Percentiles rank a stretch among this genome's conserved stretches.
Evolutionary conservation across 1,284 basidiomycete genomes (phyloP).

Genomic region (Boletus hoseneyae): DNA sequence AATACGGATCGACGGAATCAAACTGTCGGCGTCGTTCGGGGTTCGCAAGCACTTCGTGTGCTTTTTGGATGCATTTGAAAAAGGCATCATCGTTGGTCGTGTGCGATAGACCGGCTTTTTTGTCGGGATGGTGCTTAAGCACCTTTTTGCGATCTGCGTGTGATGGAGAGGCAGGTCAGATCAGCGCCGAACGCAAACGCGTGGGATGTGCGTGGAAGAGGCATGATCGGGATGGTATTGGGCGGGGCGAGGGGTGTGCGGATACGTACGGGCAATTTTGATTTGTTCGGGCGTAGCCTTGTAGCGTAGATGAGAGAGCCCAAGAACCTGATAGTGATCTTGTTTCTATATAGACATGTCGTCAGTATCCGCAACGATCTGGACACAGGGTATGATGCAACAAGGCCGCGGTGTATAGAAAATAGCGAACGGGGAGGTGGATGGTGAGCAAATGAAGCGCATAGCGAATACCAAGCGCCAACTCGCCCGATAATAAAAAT

Average conservation of each 20-base stretch:
- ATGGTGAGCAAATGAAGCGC: background rate
- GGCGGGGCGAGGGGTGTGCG: slow-evolving; percentile 6
- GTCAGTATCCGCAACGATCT: slow-evolving; percentile 8
- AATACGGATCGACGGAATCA: slow-evolving; percentile 90
- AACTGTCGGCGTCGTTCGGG: slow-evolving; percentile 90
- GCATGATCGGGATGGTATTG: slow-evolving; percentile 10
- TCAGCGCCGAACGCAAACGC: background rate
- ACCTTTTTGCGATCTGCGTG: slow-evolving; percentile 94
- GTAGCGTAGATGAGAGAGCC: slow-evolving; percentile 88
- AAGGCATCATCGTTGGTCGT: slow-evolving; percentile 93
- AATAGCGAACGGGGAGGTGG: background rate
- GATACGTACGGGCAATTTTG: slow-evolving; percentile 86
- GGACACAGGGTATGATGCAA: background rate
- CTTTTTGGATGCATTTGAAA: slow-evolving; percentile 99
- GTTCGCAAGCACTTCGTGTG: slow-evolving; percentile 88
- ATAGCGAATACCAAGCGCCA: background rate
- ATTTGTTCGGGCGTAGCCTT: slow-evolving; percentile 90
- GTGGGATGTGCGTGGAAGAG: slow-evolving; percentile 1
- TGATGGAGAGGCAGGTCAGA: background rate
- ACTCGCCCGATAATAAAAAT: background rate
- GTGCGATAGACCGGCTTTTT: slow-evolving; percentile 80
- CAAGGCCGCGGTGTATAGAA: background rate
- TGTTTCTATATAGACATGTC: slow-evolving; percentile 64
- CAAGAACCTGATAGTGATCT: slow-evolving; percentile 97
- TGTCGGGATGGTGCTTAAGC: slow-evolving; percentile 98